Evolutionary conservation across 2,329 filamentous ascomycete genomes (phyloP).

Genomic region (Diaporthe nobilis): DNA sequence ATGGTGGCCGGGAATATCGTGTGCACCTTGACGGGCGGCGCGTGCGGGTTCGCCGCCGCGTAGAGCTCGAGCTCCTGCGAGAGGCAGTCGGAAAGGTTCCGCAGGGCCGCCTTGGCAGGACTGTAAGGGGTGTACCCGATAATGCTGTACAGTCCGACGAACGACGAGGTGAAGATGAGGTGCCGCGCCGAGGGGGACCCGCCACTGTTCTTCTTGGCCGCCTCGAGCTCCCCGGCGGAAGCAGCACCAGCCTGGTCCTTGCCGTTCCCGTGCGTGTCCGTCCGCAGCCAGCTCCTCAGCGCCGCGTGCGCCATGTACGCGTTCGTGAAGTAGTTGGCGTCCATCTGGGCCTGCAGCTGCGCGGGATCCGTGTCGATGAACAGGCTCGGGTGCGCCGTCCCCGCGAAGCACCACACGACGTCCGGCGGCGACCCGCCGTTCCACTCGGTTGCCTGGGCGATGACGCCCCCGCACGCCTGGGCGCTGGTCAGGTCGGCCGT

Average conservation of each 20-base stretch:
- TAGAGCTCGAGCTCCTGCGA: constrained; percentile 69
- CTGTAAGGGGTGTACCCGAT: constrained; percentile 77
- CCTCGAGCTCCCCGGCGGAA: not conserved
- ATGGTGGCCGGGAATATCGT: constrained; percentile 77
- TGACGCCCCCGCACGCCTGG: constrained; percentile 68
- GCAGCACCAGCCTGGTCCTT: not conserved
- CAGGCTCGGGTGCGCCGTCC: constrained; percentile 68
- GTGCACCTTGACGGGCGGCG: constrained; percentile 68
- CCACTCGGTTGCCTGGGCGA: constrained; percentile 73
- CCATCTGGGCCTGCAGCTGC: constrained; percentile 53
- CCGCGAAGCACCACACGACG: constrained; percentile 77
- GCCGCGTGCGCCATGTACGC: constrained; percentile 56
- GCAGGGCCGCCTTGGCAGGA: constrained; percentile 77
- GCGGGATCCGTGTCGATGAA: constrained; percentile 55
- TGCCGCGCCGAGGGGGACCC: constrained; percentile 59
- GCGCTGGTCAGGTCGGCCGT: constrained; percentile 74
- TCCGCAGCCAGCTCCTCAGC: constrained; percentile 49
- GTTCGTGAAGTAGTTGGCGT: constrained; percentile 57
- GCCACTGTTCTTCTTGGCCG: not conserved
- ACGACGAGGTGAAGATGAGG: constrained; percentile 77
- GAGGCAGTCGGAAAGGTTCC: constrained; percentile 74
- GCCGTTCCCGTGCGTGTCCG: not conserved
- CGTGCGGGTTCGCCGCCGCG: constrained; percentile 47
- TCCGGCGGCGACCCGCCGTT: constrained; percentile 72
- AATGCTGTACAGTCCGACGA: constrained; percentile 72